These are phyloP conservation scores for Euphorbia peplus DNA, from an alignment of 345 rosid species.

Conservation along the genomic window DNA sequence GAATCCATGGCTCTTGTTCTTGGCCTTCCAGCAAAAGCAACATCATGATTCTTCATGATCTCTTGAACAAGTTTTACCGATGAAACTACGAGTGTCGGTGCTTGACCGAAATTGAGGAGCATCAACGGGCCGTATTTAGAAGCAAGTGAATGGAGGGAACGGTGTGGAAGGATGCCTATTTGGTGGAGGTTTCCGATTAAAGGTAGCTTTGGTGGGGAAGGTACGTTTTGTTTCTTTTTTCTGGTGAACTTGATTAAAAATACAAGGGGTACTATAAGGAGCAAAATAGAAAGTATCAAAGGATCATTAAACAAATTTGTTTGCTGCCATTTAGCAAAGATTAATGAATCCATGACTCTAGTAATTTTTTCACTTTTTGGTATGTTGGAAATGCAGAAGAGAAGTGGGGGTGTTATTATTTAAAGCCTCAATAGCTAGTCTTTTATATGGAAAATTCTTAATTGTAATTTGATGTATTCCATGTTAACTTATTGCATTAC, in stretches of 20 bases:
- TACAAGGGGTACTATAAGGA: neutral
- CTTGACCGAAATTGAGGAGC: conserved; percentile 13
- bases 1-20: conserved; percentile 10
- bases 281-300: neutral
- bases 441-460: too few relatives aligned
- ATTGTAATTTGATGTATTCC: too few relatives aligned
- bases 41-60: conserved; percentile 19
- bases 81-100: conserved; percentile 27
- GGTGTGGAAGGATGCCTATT: conserved; percentile 12
- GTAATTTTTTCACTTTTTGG: neutral
- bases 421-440: too few relatives aligned
- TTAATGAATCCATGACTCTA: neutral
- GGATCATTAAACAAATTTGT: neutral
- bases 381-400: neutral
- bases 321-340: conserved; percentile 1
- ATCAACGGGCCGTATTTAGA: conserved; percentile 22
- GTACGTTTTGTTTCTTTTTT: conserved; percentile 9
- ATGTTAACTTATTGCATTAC: too few relatives aligned
- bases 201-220: conserved; percentile 23
- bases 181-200: conserved; percentile 29
- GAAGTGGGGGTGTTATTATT: too few relatives aligned
- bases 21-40: conserved; percentile 18
- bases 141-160: conserved; percentile 12
- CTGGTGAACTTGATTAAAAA: neutral
- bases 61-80: conserved; percentile 19